phyloP scores from a whole-genome alignment of 805 yeast genomes.

The Lachancea meyersii region DNA sequence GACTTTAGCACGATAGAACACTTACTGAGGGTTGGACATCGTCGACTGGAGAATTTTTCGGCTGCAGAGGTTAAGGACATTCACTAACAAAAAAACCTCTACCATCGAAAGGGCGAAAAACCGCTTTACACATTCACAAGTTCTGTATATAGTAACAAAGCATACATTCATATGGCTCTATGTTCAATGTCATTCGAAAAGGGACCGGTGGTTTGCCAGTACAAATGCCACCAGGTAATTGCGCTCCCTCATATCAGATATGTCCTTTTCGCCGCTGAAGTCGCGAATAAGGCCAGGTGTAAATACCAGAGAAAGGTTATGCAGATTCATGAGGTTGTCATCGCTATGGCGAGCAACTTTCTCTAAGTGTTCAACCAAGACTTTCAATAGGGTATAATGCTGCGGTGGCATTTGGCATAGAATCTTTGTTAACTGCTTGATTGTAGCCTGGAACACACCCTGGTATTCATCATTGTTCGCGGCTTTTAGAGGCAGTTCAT shows the following conservation, averaged over 20 bases:
- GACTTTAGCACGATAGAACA: conserved; percentile 86
- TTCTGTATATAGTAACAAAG: not conserved
- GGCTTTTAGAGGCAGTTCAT: conserved; percentile 18
- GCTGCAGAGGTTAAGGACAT: conserved; percentile 69
- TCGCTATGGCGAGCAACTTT: conserved; percentile 48
- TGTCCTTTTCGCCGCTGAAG: conserved; percentile 70
- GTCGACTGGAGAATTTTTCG: conserved; percentile 65
- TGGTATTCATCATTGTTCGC: conserved; percentile 7
- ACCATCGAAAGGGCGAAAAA: conserved; percentile 20
- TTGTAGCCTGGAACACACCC: conserved; percentile 9
- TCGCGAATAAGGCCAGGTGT: conserved; percentile 90
- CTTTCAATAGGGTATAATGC: conserved; percentile 51
- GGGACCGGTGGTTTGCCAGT: conserved; percentile 39
- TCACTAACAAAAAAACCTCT: conserved; percentile 33
- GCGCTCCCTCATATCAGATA: conserved; percentile 75
- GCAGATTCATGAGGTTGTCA: conserved; percentile 72
- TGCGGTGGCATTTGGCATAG: conserved; percentile 56
- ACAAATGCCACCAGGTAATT: conserved; percentile 74
- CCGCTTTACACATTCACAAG: not conserved
- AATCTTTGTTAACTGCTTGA: conserved; percentile 42
- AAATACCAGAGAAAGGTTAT: conserved; percentile 84
- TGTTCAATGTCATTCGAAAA: conserved; percentile 11
- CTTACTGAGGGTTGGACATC: conserved; percentile 67
- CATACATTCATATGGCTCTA: not conserved
- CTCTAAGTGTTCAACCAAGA: conserved; percentile 59